A percentile compares a stretch with the other conserved stretches of the same genome.
Conservation (phyloP, 192 early-diverging fungal genomes). For the Linnemannia hyalina region DNA sequence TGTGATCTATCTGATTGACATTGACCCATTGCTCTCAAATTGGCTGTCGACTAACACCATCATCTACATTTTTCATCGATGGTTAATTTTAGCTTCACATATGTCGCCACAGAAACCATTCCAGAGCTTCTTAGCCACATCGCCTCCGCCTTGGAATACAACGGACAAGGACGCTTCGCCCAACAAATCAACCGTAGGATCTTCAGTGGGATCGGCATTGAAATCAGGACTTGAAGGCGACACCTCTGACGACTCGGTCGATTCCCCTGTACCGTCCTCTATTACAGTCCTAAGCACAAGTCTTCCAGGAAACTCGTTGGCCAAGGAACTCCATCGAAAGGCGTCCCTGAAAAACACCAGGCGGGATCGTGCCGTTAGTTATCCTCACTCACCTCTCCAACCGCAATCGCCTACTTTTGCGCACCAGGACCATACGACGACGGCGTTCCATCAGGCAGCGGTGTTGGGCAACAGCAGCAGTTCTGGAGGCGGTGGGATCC, state of each 20-base stretch:
- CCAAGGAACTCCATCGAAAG: conserved; percentile 52
- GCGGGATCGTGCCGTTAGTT: conserved; percentile 23
- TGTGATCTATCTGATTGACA: neutral
- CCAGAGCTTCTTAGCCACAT: conserved; percentile 73
- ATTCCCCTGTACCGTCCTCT: conserved; percentile 58
- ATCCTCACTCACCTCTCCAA: conserved; percentile 26
- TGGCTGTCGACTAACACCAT: neutral
- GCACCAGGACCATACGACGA: conserved; percentile 14
- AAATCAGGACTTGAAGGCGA: conserved; percentile 41
- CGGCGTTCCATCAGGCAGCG: conserved; percentile 43
- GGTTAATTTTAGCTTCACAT: conserved; percentile 32
- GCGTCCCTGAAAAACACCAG: conserved; percentile 48
- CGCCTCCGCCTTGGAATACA: conserved; percentile 81
- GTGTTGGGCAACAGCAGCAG: conserved; percentile 42
- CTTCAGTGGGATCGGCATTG: conserved; percentile 42
- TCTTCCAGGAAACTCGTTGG: conserved; percentile 47
- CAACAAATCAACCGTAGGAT: conserved; percentile 40
- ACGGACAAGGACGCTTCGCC: conserved; percentile 56
- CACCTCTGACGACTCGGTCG: conserved; percentile 32
- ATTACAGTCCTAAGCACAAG: conserved; percentile 65
- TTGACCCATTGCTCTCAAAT: neutral
- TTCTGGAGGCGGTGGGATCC: conserved; percentile 32
- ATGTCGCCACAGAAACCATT: conserved; percentile 68
- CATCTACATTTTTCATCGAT: neutral
- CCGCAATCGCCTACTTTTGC: neutral